A percentile compares a stretch with the other conserved stretches of the same genome.
These are phyloP conservation scores for Zygosaccharomyces lentus DNA, from an alignment of 805 yeast genomes.

Conservation along the genomic window DNA sequence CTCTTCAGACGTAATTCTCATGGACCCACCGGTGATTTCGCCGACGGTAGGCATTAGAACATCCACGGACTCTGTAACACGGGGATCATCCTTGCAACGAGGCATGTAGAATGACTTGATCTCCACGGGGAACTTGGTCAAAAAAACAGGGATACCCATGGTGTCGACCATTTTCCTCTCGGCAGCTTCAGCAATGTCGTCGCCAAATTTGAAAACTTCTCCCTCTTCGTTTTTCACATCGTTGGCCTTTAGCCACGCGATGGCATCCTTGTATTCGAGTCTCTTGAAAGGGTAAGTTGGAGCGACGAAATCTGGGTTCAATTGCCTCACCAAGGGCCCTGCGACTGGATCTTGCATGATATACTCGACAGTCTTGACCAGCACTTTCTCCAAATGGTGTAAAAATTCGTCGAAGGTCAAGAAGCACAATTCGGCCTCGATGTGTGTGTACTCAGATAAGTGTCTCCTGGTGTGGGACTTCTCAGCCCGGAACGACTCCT, in stretches of 20 bases:
- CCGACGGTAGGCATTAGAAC: slow-evolving; percentile 99
- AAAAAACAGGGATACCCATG: slow-evolving; percentile 85
- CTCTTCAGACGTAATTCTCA: slow-evolving; percentile 83
- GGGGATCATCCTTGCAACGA: slow-evolving; percentile 80
- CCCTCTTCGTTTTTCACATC: slow-evolving; percentile 94
- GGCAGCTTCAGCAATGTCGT: slow-evolving; percentile 98
- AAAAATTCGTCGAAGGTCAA: slow-evolving; percentile 82
- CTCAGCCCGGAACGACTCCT: slow-evolving; percentile 99
- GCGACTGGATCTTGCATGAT: slow-evolving; percentile 87
- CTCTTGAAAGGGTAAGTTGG: slow-evolving; percentile 87
- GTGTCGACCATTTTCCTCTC: slow-evolving; percentile 98
- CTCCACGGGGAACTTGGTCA: slow-evolving; percentile 93
- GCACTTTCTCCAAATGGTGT: slow-evolving; percentile 74
- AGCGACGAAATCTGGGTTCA: slow-evolving; percentile 85
- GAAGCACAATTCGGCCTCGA: slow-evolving; percentile 92
- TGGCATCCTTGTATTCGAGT: slow-evolving; percentile 84
- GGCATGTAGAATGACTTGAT: slow-evolving; percentile 98
- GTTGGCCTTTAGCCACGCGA: slow-evolving; percentile 95
- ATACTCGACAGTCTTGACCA: slow-evolving; percentile 64
- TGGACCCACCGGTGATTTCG: slow-evolving; percentile 97
- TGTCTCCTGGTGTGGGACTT: slow-evolving; percentile 98
- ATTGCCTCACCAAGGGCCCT: slow-evolving; percentile 82
- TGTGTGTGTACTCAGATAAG: slow-evolving; percentile 92
- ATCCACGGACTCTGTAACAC: slow-evolving; percentile 98
- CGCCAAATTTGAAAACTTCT: slow-evolving; percentile 90